Conservation (phyloP, 1,284 basidiomycete genomes). For the Fomitopsis schrenkii region DNA sequence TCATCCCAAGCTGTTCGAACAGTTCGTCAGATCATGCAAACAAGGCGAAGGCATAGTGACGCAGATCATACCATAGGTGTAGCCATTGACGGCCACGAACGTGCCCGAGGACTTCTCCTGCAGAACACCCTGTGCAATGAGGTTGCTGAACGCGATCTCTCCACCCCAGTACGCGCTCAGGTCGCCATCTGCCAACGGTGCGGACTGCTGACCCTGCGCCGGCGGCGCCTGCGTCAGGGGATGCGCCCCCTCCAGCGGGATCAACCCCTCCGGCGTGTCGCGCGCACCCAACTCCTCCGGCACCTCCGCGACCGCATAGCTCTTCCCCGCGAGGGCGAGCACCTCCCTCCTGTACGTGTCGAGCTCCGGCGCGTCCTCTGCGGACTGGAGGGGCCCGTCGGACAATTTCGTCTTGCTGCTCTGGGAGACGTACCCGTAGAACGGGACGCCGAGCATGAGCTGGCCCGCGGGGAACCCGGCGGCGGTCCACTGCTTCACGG, state of each 20-base stretch:
- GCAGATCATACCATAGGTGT: slow-evolving; percentile 37
- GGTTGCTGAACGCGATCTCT: slow-evolving; percentile 57
- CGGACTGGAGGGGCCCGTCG: slow-evolving; percentile 4
- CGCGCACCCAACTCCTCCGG: slow-evolving; percentile 2
- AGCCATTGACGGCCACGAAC: slow-evolving; percentile 42
- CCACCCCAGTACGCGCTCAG: slow-evolving; percentile 31
- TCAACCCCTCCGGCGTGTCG: slow-evolving; percentile 11
- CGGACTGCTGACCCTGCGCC: not conserved
- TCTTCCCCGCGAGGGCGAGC: not conserved
- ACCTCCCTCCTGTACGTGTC: not conserved
- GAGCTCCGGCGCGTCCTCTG: not conserved
- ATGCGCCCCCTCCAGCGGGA: slow-evolving; percentile 35
- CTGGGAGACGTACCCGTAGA: slow-evolving; percentile 57
- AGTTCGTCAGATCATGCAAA: not conserved
- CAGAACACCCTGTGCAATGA: slow-evolving; percentile 57
- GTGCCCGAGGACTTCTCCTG: slow-evolving; percentile 37
- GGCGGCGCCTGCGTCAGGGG: slow-evolving; percentile 12
- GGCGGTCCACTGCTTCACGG: slow-evolving; percentile 60
- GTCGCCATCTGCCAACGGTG: slow-evolving; percentile 16
- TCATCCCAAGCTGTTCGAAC: slow-evolving; percentile 48
- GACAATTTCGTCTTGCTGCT: slow-evolving; percentile 36
- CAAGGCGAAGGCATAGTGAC: not conserved
- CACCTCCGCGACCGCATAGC: slow-evolving; percentile 16
- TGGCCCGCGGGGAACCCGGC: slow-evolving; percentile 71
- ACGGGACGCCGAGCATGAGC: slow-evolving; percentile 71